Evolutionary conservation across 2,329 filamentous ascomycete species (phyloP), one percentile per base, ranked within the genome.

Genomic region (Tolypocladium nubicola): DNA sequence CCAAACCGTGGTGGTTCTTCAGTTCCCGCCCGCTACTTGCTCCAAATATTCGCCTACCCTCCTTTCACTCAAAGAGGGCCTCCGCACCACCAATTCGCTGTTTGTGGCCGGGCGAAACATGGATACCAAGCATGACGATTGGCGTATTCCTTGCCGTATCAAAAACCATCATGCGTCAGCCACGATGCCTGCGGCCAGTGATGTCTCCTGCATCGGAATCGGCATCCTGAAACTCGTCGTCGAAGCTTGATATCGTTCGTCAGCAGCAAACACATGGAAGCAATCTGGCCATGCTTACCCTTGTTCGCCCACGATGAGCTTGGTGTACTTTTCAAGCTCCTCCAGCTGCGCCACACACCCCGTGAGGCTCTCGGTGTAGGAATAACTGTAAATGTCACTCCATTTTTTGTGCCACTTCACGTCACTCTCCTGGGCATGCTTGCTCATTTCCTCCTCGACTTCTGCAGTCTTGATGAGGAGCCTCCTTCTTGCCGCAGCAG

Each of bases 361-460:
- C 8, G 78, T 81, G 52, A 81, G 67, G 59, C 76, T 79, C 61
- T 81, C 76, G 57, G 76, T 78, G 63, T 80, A 80, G 1, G 75
- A 77, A 66, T 78, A 81, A 57, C 76, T 78, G 64, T 84, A 83
- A 57, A 84, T 80, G 63, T 83, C 78, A 39, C 75, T 75, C 79
- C 80, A 82, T 58, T 78, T 77, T 61, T 73, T 74, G 54, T 72
- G 70, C 10, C 67, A 66, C 54, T 66, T 67, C 41, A 71, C 64
- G 39, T 66, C 62, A 33, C 56, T 60, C 2, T 60, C 59, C 38
- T 62, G 62, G 5, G 59, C 58, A 13, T 56, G 60, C 47, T 64
- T 60, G 2, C 60, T 60, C 60, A 69, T 69, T 39, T 68, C 63
- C 26, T 62, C 64, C 63, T 83, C 79, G 0, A 83, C 66, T 56